Evolutionary conservation across 2,329 filamentous ascomycete genomes (phyloP), one percentile per base, ranked within the genome.

Genomic region (Colletotrichum agaves): DNA sequence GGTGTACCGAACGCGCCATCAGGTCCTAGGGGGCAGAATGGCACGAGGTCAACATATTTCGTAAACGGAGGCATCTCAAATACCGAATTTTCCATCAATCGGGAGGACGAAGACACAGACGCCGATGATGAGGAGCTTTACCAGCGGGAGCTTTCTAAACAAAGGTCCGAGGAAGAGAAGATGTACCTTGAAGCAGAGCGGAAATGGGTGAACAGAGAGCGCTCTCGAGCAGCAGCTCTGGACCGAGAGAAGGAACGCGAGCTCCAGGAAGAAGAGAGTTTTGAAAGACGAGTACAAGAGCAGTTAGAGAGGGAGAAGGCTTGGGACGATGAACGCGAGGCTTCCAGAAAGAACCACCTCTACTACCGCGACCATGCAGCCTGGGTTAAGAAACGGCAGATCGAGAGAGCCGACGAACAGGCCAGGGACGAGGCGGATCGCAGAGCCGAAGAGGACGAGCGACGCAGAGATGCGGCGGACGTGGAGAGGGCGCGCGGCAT

Each of bases 291-390:
- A 55, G 90, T 91, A 79, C 87, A 91, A 7, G 89, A 92, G 73
- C 87, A 91, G 63, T 84, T 97, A 12, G 85, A 85, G 50, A 77
- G 81, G 41, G 84, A 86, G 65, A 83, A 83, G 75, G 88, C 91
- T n/a, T 98, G 94, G 88, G 91, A 98, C 73, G 96, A 99, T 73
- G 94, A 97, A 72, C 82, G 86, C n/a, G 94, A 98, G 79, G 86
- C 88, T 6, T 84, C 84, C 17, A 86, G 90, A 23, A 94, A 93
- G 78, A 81, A 83, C 3, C 89, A 94, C 69, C 87, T 92, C 43
- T 99, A 98, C 82, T 98, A 98, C 80, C 86, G 90, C 55, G 95
- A 99, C 73, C 92, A 91, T 56, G 91, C 90, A 44, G 86, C 89
- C 21, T 99, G 95, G 94, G 89, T 91, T 65, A 89, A 94, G 17